Conservation (phyloP, 2,329 filamentous ascomycete genomes). For the Cryphonectria radicalis region DNA sequence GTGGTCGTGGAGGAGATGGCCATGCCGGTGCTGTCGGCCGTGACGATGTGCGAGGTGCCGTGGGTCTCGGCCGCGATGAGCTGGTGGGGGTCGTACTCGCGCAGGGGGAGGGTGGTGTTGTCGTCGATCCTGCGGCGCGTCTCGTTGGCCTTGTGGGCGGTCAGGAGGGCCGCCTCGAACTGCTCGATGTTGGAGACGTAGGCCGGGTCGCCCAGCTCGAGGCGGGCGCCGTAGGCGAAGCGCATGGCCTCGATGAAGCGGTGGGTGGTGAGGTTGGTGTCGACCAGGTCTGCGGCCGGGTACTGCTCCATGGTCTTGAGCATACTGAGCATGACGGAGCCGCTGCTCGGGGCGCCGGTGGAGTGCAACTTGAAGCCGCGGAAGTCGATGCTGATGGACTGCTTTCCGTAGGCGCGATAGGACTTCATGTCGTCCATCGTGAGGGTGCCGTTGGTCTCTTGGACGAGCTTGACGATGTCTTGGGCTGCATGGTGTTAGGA, state of each 20-base stretch:
- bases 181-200: slow-evolving; percentile 67
- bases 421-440: slow-evolving; percentile 75
- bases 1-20: slow-evolving; percentile 85
- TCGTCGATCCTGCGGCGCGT: slow-evolving; percentile 74
- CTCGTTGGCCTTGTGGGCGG: slow-evolving; percentile 57
- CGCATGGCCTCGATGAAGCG: slow-evolving; percentile 86
- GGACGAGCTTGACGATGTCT: slow-evolving; percentile 71
- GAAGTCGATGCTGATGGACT: slow-evolving; percentile 66
- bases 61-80: slow-evolving; percentile 71
- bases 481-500: slow-evolving; percentile 56
- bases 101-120: slow-evolving; percentile 69
- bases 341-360: slow-evolving; percentile 76
- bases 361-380: slow-evolving; percentile 72
- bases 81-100: slow-evolving; percentile 72
- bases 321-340: slow-evolving; percentile 73
- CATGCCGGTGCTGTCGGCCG: slow-evolving; percentile 74
- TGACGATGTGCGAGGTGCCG: slow-evolving; percentile 74
- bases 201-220: slow-evolving; percentile 80
- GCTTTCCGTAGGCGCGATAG: slow-evolving; percentile 69
- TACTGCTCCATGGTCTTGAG: slow-evolving; percentile 87
- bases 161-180: slow-evolving; percentile 72
- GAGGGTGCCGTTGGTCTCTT: slow-evolving; percentile 79
- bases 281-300: slow-evolving; percentile 54
- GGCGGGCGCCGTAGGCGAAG: slow-evolving; percentile 81
- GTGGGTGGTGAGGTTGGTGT: slow-evolving; percentile 74